phyloP scores from a whole-genome alignment of 768 basidiomycete species.

The Agaricus sinodeliciosus region DNA sequence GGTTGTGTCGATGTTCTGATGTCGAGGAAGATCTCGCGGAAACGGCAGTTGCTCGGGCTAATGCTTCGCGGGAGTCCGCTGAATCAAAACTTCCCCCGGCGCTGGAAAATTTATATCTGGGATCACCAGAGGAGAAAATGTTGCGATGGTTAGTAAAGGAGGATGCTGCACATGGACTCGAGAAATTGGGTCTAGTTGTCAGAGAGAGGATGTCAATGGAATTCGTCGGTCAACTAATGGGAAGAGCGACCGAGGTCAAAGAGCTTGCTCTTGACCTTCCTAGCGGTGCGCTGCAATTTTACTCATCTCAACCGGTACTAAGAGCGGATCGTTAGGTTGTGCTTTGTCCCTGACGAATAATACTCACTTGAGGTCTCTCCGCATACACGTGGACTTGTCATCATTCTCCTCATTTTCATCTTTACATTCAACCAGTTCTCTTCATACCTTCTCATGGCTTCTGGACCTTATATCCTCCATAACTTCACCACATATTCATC shows the following conservation, averaged over 20 bases:
- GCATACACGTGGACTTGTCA: neutral
- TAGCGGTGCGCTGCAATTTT: neutral
- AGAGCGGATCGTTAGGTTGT: neutral
- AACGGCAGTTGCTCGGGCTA: neutral
- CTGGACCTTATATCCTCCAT: neutral
- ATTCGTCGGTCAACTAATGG: neutral
- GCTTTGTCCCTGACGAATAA: neutral
- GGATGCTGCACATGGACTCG: neutral
- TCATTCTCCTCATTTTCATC: neutral
- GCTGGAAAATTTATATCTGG: neutral
- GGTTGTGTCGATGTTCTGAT: neutral
- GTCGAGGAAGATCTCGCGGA: neutral
- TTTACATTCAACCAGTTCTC: too few species aligned
- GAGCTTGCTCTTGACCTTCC: slow-evolving; percentile 1
- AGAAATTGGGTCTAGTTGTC: neutral
- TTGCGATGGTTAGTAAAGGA: slow-evolving; percentile 1
- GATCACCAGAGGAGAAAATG: slow-evolving; percentile 2
- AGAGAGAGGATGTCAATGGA: neutral
- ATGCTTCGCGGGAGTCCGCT: neutral
- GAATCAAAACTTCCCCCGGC: neutral
- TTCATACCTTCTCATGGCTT: neutral
- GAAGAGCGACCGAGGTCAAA: neutral
- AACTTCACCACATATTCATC: neutral
- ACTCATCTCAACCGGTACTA: too few species aligned
- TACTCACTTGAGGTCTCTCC: neutral